These are phyloP conservation scores for Perkinsus olseni DNA, from an alignment of 169 alveolate species.

Conservation along the genomic window DNA sequence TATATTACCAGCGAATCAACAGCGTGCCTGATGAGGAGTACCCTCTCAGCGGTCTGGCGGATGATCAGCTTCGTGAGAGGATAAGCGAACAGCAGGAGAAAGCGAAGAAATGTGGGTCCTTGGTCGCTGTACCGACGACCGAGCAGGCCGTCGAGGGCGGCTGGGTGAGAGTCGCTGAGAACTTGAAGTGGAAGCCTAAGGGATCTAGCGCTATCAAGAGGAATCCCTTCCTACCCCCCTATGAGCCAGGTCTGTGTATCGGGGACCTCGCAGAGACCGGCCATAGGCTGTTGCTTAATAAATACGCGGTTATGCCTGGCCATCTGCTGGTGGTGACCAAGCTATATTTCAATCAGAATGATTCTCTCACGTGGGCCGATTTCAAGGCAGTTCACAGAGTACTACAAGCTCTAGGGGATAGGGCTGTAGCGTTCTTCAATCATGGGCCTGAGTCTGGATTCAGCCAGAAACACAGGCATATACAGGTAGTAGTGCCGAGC, in stretches of 20 bases:
- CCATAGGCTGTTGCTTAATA: neutral
- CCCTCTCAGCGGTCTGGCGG: too few species aligned
- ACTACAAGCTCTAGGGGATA: neutral
- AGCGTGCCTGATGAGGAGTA: too few species aligned
- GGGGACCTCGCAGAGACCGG: neutral
- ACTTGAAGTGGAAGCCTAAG: neutral
- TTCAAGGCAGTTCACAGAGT: neutral
- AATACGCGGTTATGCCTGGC: neutral
- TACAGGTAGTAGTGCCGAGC: neutral
- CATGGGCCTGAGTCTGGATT: neutral
- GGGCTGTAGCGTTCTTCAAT: neutral
- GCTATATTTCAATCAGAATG: neutral
- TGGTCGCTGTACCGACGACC: neutral
- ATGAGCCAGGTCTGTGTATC: neutral
- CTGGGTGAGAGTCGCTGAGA: neutral
- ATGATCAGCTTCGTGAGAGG: neutral
- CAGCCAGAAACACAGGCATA: neutral
- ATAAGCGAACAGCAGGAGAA: neutral
- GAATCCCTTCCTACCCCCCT: neutral
- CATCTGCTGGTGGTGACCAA: neutral
- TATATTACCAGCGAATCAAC: too few species aligned
- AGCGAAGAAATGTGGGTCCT: neutral
- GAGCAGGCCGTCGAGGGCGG: neutral
- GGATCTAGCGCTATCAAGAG: neutral
- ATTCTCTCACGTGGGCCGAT: neutral